These are phyloP conservation scores for Emergomyces orientalis DNA, from an alignment of 2,329 filamentous ascomycete species.

Conservation along the genomic window DNA sequence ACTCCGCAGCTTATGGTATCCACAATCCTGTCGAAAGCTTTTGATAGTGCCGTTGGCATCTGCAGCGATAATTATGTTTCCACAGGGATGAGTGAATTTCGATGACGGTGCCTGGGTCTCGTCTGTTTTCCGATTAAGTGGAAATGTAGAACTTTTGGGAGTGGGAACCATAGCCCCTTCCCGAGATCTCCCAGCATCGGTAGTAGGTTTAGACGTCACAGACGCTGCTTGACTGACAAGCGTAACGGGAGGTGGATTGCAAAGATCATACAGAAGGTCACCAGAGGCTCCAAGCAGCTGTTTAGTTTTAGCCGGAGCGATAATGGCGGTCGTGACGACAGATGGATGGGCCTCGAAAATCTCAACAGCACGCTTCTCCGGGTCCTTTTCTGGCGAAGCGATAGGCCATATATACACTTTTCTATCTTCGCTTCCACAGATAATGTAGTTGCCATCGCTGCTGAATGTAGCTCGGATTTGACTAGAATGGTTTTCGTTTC, in stretches of 20 bases:
- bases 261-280: slow-evolving; percentile 91
- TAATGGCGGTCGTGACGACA: slow-evolving; percentile 79
- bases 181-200: slow-evolving; percentile 30
- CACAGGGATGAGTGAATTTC: slow-evolving; percentile 64
- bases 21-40: slow-evolving; percentile 91
- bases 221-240: slow-evolving; percentile 66
- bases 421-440: slow-evolving; percentile 86
- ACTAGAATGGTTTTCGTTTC: slow-evolving; percentile 79
- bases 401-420: slow-evolving; percentile 85
- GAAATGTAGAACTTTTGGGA: slow-evolving; percentile 25
- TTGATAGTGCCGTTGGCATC: slow-evolving; percentile 86
- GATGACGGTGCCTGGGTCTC: slow-evolving; percentile 70
- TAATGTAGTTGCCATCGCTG: slow-evolving; percentile 75
- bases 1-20: slow-evolving; percentile 64
- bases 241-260: slow-evolving; percentile 85
- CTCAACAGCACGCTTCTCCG: slow-evolving; percentile 75
- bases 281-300: slow-evolving; percentile 70
- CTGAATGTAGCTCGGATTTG: slow-evolving; percentile 87
- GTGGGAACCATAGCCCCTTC: slow-evolving; percentile 9
- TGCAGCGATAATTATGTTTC: slow-evolving; percentile 86
- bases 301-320: slow-evolving; percentile 70
- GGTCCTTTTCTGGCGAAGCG: slow-evolving; percentile 52
- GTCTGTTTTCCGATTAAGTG: slow-evolving; percentile 42
- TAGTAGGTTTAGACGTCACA: slow-evolving; percentile 41
- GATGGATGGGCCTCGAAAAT: slow-evolving; percentile 83